phyloP scores from a whole-genome alignment of 1,284 basidiomycete species.

The Inonotus obliquus region DNA sequence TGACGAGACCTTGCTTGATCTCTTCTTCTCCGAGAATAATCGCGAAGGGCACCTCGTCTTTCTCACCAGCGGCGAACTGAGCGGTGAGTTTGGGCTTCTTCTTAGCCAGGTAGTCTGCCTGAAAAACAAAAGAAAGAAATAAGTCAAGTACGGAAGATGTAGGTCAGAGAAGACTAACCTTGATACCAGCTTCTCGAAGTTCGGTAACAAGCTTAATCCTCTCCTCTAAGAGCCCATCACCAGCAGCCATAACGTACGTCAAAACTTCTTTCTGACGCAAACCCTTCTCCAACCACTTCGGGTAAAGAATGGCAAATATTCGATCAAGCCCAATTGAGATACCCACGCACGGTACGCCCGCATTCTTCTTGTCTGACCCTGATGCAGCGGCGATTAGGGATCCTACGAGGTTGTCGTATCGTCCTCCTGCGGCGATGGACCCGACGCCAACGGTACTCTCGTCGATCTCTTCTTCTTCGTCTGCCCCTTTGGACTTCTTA shows the following conservation, averaged over 20 bases:
- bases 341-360: conserved; percentile 86
- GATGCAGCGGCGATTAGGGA: conserved; percentile 85
- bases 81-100: conserved; percentile 82
- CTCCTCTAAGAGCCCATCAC: conserved; percentile 86
- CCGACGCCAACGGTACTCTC: conserved; percentile 94
- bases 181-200: conserved; percentile 85
- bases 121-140: neutral
- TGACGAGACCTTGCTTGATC: conserved; percentile 76
- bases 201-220: conserved; percentile 80
- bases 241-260: conserved; percentile 91
- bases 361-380: conserved; percentile 62
- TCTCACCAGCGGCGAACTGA: conserved; percentile 92
- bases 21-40: conserved; percentile 89
- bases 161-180: conserved; percentile 44
- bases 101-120: conserved; percentile 95
- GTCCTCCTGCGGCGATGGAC: conserved; percentile 94
- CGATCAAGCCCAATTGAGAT: conserved; percentile 93
- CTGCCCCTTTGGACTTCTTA: conserved; percentile 45
- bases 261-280: conserved; percentile 89
- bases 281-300: conserved; percentile 73
- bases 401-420: conserved; percentile 96
- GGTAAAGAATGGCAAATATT: conserved; percentile 93
- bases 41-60: conserved; percentile 87
- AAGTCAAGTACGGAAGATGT: neutral
- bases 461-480: conserved; percentile 85